phyloP scores from a whole-genome alignment of 768 basidiomycete genomes.

The Paxillus ammoniavirescens region DNA sequence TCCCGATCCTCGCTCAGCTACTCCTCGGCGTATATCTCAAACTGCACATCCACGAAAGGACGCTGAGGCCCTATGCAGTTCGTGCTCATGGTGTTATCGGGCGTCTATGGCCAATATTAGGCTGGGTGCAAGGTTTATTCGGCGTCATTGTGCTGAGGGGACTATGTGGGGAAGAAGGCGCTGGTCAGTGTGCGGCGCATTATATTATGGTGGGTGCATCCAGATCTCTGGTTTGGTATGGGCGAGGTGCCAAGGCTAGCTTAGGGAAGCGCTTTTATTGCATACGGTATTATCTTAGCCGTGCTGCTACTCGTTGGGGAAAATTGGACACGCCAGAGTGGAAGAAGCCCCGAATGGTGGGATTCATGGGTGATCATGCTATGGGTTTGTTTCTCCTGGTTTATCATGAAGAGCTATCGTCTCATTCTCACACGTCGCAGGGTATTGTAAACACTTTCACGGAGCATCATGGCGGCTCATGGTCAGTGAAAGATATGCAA shows the following conservation, averaged over 20 bases:
- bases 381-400: slow-evolving; percentile 41
- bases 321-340: slow-evolving; percentile 68
- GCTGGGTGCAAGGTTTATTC: slow-evolving; percentile 89
- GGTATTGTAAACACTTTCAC: slow-evolving; percentile 85
- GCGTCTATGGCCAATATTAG: slow-evolving; percentile 79
- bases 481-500: slow-evolving; percentile 94
- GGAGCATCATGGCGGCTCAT: slow-evolving; percentile 75
- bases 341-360: slow-evolving; percentile 81
- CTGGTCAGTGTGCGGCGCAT: slow-evolving; percentile 87
- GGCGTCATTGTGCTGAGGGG: slow-evolving; percentile 72
- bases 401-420: not conserved
- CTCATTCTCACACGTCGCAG: not conserved
- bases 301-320: slow-evolving; percentile 78
- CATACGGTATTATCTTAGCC: slow-evolving; percentile 79
- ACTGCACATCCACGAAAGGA: slow-evolving; percentile 81
- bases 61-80: slow-evolving; percentile 70
- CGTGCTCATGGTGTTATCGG: slow-evolving; percentile 75
- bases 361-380: slow-evolving; percentile 67
- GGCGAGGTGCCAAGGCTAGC: slow-evolving; percentile 6
- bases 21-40: slow-evolving; percentile 86
- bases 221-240: slow-evolving; percentile 1
- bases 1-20: slow-evolving; percentile 67
- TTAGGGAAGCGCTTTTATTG: slow-evolving; percentile 84
- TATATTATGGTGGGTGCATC: slow-evolving; percentile 63
- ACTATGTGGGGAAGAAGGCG: slow-evolving; percentile 69